These are phyloP conservation scores for Cymbopogon flexuosus DNA, from an alignment of 202 grass and related monocot genomes.

Conservation along the genomic window DNA sequence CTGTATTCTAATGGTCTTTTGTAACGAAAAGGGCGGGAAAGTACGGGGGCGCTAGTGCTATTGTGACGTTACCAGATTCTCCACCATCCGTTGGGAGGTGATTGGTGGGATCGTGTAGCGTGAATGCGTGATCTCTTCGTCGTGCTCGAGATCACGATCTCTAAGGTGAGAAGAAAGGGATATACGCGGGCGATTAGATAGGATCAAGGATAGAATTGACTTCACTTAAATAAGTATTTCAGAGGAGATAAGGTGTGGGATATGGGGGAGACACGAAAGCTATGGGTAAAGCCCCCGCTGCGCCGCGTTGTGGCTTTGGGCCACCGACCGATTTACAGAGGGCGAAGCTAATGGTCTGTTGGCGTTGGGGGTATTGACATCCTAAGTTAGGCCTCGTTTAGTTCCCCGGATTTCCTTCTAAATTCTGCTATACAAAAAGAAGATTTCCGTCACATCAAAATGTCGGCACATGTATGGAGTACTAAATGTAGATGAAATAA, in stretches of 20 bases:
- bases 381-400: too few species aligned
- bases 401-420: too few species aligned
- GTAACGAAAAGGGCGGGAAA: slow-evolving; percentile 14
- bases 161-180: slow-evolving; percentile 40
- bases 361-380: too few species aligned
- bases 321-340: slow-evolving; percentile 5
- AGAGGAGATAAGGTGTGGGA: background rate
- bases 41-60: slow-evolving; percentile 15
- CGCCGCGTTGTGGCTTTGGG: background rate
- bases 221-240: slow-evolving; percentile 4
- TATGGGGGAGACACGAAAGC: too few species aligned
- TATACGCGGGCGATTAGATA: slow-evolving; percentile 28
- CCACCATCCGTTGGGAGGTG: slow-evolving; percentile 20
- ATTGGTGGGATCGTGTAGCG: slow-evolving; percentile 15
- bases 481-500: too few species aligned
- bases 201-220: slow-evolving; percentile 36
- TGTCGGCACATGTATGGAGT: too few species aligned
- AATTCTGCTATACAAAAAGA: too few species aligned
- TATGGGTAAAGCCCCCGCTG: background rate
- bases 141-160: slow-evolving; percentile 12
- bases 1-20: background rate
- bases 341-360: too few species aligned
- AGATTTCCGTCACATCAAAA: too few species aligned
- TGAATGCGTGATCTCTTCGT: slow-evolving; percentile 6
- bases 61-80: slow-evolving; percentile 27